A percentile compares a stretch with the other conserved stretches of the same genome.
These are phyloP conservation scores for Verticillium nonalfalfae DNA, from an alignment of 2,329 filamentous ascomycete species.

Conservation along the genomic window DNA sequence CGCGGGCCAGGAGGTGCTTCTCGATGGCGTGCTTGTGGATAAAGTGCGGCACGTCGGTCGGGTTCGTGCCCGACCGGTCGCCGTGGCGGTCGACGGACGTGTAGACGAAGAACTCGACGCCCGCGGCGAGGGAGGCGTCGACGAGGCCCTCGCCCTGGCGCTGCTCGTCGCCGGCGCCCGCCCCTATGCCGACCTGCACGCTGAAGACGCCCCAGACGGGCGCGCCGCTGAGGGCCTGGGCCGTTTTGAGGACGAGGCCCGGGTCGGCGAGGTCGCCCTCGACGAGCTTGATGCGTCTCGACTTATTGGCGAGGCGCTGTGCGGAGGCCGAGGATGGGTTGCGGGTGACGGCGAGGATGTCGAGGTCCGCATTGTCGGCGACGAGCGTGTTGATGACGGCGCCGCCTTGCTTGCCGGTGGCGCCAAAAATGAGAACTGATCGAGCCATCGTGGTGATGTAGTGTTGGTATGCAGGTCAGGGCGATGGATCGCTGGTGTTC, in stretches of 20 bases:
- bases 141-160: constrained; percentile 50
- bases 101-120: constrained; percentile 54
- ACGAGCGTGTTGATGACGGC: constrained; percentile 24
- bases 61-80: constrained; percentile 38
- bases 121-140: constrained; percentile 45
- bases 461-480: too few species aligned
- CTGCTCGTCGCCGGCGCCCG: constrained; percentile 32
- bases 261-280: constrained; percentile 51
- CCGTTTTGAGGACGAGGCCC: constrained; percentile 40
- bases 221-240: constrained; percentile 13
- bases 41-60: constrained; percentile 55
- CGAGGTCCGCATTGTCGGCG: constrained; percentile 26
- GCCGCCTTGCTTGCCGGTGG: constrained; percentile 30
- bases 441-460: constrained; percentile 13
- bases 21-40: constrained; percentile 54
- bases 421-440: constrained; percentile 25
- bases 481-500: too few species aligned
- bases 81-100: constrained; percentile 55
- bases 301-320: constrained; percentile 35
- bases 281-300: constrained; percentile 45
- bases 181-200: constrained; percentile 36
- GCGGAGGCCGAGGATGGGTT: constrained; percentile 44
- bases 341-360: constrained; percentile 56
- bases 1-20: constrained; percentile 44
- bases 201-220: constrained; percentile 55